These are phyloP conservation scores for Trebouxia gelatinosa DNA, from an alignment of 163 green algal species.

Conservation along the genomic window DNA sequence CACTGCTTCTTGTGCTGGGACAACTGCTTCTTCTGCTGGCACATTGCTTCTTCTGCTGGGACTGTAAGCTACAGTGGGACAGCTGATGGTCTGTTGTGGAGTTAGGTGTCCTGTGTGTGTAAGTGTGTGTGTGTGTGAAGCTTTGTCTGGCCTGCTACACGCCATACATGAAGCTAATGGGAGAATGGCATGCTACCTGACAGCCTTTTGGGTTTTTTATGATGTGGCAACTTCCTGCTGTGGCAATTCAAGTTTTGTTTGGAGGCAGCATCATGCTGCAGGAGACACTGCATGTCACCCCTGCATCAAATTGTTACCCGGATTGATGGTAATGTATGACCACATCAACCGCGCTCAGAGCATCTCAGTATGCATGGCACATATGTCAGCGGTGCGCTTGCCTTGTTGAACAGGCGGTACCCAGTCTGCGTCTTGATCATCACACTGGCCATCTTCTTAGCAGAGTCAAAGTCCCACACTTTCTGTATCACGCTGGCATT, in stretches of 20 bases:
- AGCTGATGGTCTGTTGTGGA: too few species aligned
- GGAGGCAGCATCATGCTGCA: neutral
- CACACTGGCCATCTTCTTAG: conserved; percentile 85
- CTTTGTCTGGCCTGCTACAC: too few species aligned
- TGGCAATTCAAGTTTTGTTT: neutral
- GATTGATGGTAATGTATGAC: too few species aligned
- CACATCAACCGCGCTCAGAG: too few species aligned
- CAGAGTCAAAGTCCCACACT: conserved; percentile 81
- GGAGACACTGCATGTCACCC: too few species aligned
- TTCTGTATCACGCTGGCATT: conserved; percentile 44
- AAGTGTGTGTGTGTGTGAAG: neutral
- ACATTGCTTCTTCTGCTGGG: too few species aligned
- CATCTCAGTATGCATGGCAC: too few species aligned
- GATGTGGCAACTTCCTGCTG: neutral
- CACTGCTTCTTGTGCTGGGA: too few species aligned
- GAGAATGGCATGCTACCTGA: neutral
- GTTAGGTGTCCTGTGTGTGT: neutral
- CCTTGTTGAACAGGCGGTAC: conserved; percentile 89
- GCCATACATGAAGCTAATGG: neutral
- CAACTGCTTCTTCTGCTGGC: too few species aligned
- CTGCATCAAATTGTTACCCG: too few species aligned
- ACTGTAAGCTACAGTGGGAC: too few species aligned
- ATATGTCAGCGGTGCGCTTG: too few species aligned
- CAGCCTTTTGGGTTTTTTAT: neutral
- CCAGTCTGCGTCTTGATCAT: conserved; percentile 44